Evolutionary conservation across 1,284 basidiomycete species (phyloP).

Genomic region (Tremellales sp.): DNA sequence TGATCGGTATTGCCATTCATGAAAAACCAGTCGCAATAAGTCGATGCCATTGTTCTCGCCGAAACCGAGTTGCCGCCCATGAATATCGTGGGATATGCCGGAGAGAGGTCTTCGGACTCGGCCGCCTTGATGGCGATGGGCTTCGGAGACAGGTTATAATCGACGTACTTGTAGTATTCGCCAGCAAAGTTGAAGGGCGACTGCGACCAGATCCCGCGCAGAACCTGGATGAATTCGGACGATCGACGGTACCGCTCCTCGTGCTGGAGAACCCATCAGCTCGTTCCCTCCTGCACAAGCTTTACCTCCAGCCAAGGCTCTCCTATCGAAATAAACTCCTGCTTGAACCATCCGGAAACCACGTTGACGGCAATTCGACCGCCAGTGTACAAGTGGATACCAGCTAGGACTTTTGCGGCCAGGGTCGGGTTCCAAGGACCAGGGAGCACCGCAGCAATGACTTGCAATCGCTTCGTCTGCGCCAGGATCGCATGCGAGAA

Average conservation of each 20-base stretch:
- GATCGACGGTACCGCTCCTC: slow-evolving; percentile 11
- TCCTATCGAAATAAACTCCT: slow-evolving; percentile 8
- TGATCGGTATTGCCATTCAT: too few relatives aligned
- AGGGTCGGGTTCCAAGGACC: slow-evolving; percentile 15
- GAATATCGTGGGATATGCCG: slow-evolving; percentile 13
- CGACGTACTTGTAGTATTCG: slow-evolving; percentile 7
- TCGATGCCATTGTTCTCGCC: slow-evolving; percentile 7
- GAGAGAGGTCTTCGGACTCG: too few relatives aligned
- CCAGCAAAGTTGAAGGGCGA: slow-evolving; percentile 8
- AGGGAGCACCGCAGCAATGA: slow-evolving; percentile 13
- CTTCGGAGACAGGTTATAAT: slow-evolving; percentile 8
- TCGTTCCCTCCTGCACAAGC: too few relatives aligned
- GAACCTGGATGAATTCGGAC: slow-evolving; percentile 13
- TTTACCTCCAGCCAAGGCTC: slow-evolving; percentile 13
- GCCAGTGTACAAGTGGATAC: slow-evolving; percentile 10
- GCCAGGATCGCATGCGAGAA: slow-evolving; percentile 14
- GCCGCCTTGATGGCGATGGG: slow-evolving; percentile 4
- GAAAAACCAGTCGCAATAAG: too few relatives aligned
- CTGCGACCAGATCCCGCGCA: slow-evolving; percentile 12
- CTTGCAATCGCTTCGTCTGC: slow-evolving; percentile 8
- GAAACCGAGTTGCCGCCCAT: slow-evolving; percentile 13
- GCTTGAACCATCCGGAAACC: slow-evolving; percentile 16
- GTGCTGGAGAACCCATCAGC: neutral
- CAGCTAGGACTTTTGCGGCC: slow-evolving; percentile 12
- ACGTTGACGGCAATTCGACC: slow-evolving; percentile 13